Evolutionary conservation across 2,329 filamentous ascomycete genomes (phyloP), one percentile per base, ranked within the genome.

Genomic region (Talaromyces rugulosus): DNA sequence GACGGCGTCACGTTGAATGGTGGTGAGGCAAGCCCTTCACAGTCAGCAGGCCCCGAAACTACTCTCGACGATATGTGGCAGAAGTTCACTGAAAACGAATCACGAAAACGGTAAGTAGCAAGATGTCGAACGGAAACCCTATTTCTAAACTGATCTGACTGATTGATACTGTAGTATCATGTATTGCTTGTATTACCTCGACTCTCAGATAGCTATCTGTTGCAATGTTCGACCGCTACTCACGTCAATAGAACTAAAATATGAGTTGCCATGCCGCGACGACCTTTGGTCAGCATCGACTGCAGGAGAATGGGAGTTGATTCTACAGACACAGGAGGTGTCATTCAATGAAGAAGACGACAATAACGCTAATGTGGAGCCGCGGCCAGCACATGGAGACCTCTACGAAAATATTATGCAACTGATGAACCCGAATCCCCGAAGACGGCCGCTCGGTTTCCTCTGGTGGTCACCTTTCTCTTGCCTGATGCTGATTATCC

Each of bases 311-410:
- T 57, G 55, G 55, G 34, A 27, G 16, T n/a, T 18, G n/a, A 33
- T 57, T n/a, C 5, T 57, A 40, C 55, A 57, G 23, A 28, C 55
- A n/a, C 55, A 57, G 11, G 33, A 57, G 16, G 4, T 28, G 2
- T 57, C 55, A 8, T 57, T 57, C 33, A 57, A 57, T 40, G 55
- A 57, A 28, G 55, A 57, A 28, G 55, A 57, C 23, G 55, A 57
- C n/a, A 40, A 57, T 27, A 40, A 57, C 34, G 55, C 30, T 11
- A 57, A 57, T 40, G 11, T 18, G 4, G 55, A 57, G 4, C 55
- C 55, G 14, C 33, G 55, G 12, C 55, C 55, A 44, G 55, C 55
- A n/a, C 55, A 57, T 14, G 55, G 55, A 30, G 55, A 57, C 27
- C 55, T 57, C 16, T 57, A 57, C 33, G 55, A 57, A 18, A 57